Base-by-base conservation (phyloP, 148 eudicot species). In the Rhododendron williamsianum region DNA sequence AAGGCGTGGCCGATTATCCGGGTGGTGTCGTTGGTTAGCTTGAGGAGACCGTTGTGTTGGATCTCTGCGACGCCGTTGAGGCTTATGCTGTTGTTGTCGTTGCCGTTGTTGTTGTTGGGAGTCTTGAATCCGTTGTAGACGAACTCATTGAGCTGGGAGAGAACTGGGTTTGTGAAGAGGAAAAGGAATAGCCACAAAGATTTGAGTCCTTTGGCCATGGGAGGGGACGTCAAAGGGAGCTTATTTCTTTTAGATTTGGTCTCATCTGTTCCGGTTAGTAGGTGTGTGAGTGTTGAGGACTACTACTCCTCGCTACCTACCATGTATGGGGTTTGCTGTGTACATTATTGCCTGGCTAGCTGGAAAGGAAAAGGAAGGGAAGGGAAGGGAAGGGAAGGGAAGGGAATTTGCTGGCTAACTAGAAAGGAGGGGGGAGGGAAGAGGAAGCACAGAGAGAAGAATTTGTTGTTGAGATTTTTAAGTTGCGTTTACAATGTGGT, bases 1-100 rank as follows among this genome's bases (percentile, higher is more conserved):
- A 94, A 94, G 4, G 94, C 96, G 79, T 92, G 98, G 21, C 98
- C 98, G 27, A 92, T 51, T n/a, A 92, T 56, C 12, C 93, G 85
- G 9, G 88, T 81, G 0, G 94, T 89, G 58, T 87, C 85, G 54
- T 90, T 91, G 43, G 98, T 94, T 23, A 94, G 90, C 77, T 60
- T 84, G 56, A 94, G 90, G 21, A 92, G 41, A 0, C 98, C 98
- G 83, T 85, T 93, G 11, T 48, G n/a, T 58, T 87, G 76, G 76
- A 96, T 90, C 81, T 88, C 84, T 30, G 98, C 92, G 19, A 76
- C 86, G 1, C 95, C 95, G 84, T 87, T 83, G 0, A 96, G 87
- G 82, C 89, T 85, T 80, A 96, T 25, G 86, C 90, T 92, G 84
- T 85, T 88, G 86, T 46, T 51, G 71, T 33, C 73, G 48, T 90